These are phyloP conservation scores for Mrakia gelida DNA, from an alignment of 768 basidiomycete genomes.

Conservation along the genomic window DNA sequence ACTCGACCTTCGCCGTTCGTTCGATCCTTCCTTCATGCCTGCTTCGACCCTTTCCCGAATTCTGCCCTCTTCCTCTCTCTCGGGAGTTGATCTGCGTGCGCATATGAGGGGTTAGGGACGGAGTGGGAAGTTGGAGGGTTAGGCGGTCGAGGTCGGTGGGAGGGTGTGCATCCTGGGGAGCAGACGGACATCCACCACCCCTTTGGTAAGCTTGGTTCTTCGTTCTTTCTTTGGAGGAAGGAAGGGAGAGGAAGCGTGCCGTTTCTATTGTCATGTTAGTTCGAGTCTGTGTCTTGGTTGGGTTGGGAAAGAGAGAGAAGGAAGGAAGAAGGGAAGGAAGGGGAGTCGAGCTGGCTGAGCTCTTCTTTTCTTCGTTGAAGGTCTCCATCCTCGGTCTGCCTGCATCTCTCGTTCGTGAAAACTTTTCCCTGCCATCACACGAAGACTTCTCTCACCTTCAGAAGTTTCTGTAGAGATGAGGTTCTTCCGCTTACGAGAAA, in stretches of 20 bases:
- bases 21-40: neutral
- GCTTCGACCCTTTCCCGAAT: neutral
- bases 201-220: too few relatives aligned
- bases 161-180: constrained; percentile 9
- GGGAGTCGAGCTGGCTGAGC: too few relatives aligned
- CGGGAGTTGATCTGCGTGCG: neutral
- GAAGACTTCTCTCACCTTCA: too few relatives aligned
- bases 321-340: neutral
- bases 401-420: neutral
- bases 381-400: too few relatives aligned
- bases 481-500: too few relatives aligned
- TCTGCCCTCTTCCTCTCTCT: too few relatives aligned
- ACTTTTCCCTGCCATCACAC: too few relatives aligned
- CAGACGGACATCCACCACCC: constrained; percentile 3
- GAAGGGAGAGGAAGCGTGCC: neutral
- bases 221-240: neutral
- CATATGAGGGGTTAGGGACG: neutral
- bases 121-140: neutral
- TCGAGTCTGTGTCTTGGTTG: neutral
- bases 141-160: constrained; percentile 20
- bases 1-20: constrained; percentile 21
- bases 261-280: neutral
- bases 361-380: too few relatives aligned
- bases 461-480: too few relatives aligned
- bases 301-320: neutral